A percentile compares a stretch with the other conserved stretches of the same genome.
These are phyloP conservation scores for Secale cereale DNA, from an alignment of 176 grass and related monocot genomes.

Conservation along the genomic window DNA sequence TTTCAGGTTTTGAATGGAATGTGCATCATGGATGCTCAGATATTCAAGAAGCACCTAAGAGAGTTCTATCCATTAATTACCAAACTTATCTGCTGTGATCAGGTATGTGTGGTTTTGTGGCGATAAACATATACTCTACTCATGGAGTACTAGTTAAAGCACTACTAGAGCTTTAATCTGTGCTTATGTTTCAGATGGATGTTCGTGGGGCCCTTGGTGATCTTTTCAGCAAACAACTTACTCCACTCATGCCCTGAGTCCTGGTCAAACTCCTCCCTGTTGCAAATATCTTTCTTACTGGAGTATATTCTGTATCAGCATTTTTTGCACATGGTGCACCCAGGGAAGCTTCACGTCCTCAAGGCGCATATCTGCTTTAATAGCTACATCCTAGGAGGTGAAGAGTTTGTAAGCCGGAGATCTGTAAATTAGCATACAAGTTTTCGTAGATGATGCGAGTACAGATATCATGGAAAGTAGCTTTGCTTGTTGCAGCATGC, in stretches of 20 bases:
- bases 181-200: conserved; percentile 72
- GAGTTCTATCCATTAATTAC: conserved; percentile 98
- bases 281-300: conserved; percentile 37
- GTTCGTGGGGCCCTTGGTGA: conserved; percentile 83
- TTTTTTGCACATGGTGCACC: conserved; percentile 33
- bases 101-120: conserved; percentile 41
- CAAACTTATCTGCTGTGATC: conserved; percentile 98
- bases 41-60: conserved; percentile 92
- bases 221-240: conserved; percentile 91
- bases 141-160: neutral
- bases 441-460: conserved; percentile 19
- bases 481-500: neutral
- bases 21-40: conserved; percentile 83
- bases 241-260: conserved; percentile 68
- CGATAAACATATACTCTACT: neutral
- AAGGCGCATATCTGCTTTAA: conserved; percentile 11
- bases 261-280: conserved; percentile 13
- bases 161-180: neutral
- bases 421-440: conserved; percentile 24
- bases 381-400: conserved; percentile 10
- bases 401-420: conserved; percentile 20
- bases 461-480: conserved; percentile 17
- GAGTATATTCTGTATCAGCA: conserved; percentile 31
- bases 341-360: conserved; percentile 19
- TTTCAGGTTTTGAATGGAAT: conserved; percentile 93